Evolutionary conservation across 2,329 filamentous ascomycete genomes (phyloP).

Genomic region (Polytolypa hystricis): DNA sequence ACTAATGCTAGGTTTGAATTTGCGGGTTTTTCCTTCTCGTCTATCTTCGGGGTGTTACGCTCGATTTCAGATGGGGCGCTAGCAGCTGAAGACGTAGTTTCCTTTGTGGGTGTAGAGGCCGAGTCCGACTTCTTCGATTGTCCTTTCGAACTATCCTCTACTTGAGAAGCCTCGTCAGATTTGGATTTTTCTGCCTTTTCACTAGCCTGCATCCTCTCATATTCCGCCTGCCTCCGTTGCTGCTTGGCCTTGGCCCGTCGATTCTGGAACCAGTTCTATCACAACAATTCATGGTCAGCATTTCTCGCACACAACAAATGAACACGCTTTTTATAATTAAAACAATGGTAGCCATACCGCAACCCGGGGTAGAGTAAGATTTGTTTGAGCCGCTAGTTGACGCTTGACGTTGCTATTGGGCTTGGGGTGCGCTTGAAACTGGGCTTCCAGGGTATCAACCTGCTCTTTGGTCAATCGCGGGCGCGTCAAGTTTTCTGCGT

Average conservation of each 20-base stretch:
- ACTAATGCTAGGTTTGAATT: neutral
- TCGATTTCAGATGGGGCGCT: constrained; percentile 3
- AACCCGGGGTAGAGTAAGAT: constrained; percentile 38
- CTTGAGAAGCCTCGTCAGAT: constrained; percentile 17
- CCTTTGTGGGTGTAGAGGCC: neutral
- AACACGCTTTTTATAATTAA: neutral
- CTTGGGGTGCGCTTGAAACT: constrained; percentile 41
- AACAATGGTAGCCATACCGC: constrained; percentile 29
- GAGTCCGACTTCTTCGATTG: constrained; percentile 3
- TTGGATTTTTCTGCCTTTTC: constrained; percentile 20
- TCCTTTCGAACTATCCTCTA: constrained; percentile 15
- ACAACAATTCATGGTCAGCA: neutral
- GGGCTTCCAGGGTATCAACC: constrained; percentile 38
- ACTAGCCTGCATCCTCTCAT: constrained; percentile 31
- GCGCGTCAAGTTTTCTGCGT: constrained; percentile 36
- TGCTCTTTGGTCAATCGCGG: constrained; percentile 42
- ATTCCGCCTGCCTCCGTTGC: constrained; percentile 39
- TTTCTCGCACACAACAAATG: constrained; percentile 1
- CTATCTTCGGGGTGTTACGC: constrained; percentile 15
- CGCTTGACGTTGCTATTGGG: constrained; percentile 41
- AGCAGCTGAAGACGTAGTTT: constrained; percentile 2
- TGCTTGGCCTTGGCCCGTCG: constrained; percentile 42
- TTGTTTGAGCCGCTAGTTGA: constrained; percentile 38
- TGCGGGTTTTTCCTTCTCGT: constrained; percentile 10
- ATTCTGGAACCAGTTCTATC: constrained; percentile 44